Evolutionary conservation across 2,329 filamentous ascomycete genomes (phyloP).

Genomic region (Hypoxylon rubiginosum): DNA sequence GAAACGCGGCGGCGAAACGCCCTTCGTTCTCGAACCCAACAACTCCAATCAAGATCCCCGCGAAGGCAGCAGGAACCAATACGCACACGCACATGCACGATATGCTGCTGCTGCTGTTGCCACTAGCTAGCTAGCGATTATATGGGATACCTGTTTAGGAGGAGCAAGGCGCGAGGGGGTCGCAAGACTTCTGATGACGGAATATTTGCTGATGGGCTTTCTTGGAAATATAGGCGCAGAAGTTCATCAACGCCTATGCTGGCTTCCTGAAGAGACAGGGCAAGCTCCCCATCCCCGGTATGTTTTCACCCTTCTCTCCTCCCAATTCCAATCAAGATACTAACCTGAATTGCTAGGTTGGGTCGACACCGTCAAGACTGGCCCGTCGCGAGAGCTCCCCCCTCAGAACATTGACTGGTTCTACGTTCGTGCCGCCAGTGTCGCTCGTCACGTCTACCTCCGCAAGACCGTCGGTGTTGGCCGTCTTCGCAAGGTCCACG

Average conservation of each 20-base stretch:
- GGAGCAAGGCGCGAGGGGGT: slow-evolving; percentile 79
- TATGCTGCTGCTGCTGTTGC: slow-evolving; percentile 5
- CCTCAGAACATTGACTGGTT: slow-evolving; percentile 99
- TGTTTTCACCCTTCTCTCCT: slow-evolving; percentile 54
- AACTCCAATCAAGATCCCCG: slow-evolving; percentile 27
- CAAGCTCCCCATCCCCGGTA: slow-evolving; percentile 91
- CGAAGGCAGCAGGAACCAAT: slow-evolving; percentile 14
- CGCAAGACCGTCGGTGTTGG: slow-evolving; percentile 99
- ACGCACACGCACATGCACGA: background rate
- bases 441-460: slow-evolving; percentile 98
- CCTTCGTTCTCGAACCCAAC: slow-evolving; percentile 19
- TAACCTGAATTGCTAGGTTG: slow-evolving; percentile 71
- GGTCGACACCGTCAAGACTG: slow-evolving; percentile 99
- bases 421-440: slow-evolving; percentile 89
- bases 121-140: slow-evolving; percentile 9
- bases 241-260: slow-evolving; percentile 89
- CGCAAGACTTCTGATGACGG: slow-evolving; percentile 80
- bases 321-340: background rate
- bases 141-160: slow-evolving; percentile 27
- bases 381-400: slow-evolving; percentile 94
- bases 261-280: slow-evolving; percentile 95
- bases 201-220: slow-evolving; percentile 76
- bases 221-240: slow-evolving; percentile 74
- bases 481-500: slow-evolving; percentile 96
- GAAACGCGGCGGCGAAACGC: background rate